Evolutionary conservation across 192 early-diverging fungal genomes (phyloP).

Genomic region (Diversispora epigaea): DNA sequence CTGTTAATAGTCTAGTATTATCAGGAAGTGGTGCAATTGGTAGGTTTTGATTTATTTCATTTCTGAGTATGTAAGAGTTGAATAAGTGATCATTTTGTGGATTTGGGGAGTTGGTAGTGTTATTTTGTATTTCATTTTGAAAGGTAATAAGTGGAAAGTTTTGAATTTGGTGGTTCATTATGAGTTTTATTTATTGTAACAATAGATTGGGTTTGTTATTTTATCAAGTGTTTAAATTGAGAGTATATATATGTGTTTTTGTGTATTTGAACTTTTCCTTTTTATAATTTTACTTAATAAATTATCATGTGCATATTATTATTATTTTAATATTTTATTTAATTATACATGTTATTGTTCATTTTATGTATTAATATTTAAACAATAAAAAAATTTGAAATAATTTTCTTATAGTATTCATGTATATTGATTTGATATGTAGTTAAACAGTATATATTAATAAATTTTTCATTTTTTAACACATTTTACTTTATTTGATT

Average conservation of each 20-base stretch:
- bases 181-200: background rate
- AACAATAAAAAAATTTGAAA: no score
- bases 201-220: background rate
- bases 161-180: background rate
- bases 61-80: background rate
- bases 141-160: background rate
- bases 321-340: no score
- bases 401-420: no score
- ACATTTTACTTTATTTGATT: no score
- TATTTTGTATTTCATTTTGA: background rate
- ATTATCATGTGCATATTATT: no score
- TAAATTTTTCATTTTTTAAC: no score
- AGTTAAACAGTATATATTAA: no score
- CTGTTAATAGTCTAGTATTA: background rate
- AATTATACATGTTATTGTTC: no score
- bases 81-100: background rate
- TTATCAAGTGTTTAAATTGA: background rate
- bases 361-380: no score
- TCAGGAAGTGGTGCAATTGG: background rate
- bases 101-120: background rate
- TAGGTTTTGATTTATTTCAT: constrained; percentile 3
- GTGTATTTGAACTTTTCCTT: no score
- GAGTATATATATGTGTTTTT: background rate
- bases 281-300: no score
- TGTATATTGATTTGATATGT: no score